phyloP scores from a whole-genome alignment of 1,284 basidiomycete genomes.

The Malassezia brasiliensis region DNA sequence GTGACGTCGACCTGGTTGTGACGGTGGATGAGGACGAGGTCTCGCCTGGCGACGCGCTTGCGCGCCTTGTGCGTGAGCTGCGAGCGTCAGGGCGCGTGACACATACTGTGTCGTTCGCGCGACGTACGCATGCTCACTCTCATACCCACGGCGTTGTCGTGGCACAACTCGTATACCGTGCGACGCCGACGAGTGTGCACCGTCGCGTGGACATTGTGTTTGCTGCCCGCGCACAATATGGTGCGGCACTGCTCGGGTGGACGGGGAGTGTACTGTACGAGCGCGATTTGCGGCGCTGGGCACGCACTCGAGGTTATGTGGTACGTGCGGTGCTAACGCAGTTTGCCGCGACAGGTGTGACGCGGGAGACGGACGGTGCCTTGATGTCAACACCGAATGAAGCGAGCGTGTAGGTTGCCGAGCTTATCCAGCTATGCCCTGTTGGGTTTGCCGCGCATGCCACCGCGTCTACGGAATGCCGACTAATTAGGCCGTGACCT shows the following conservation, averaged over 20 bases:
- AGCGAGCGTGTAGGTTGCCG: neutral
- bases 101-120: slow-evolving; percentile 3
- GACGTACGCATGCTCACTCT: slow-evolving; percentile 1
- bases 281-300: slow-evolving; percentile 18
- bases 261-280: slow-evolving; percentile 19
- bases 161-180: slow-evolving; percentile 18
- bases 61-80: neutral
- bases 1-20: slow-evolving; percentile 20
- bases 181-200: neutral
- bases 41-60: neutral
- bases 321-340: neutral
- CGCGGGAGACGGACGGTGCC: neutral
- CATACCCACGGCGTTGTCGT: slow-evolving; percentile 8
- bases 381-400: slow-evolving; percentile 8
- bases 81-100: neutral
- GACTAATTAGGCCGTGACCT: slow-evolving; percentile 30
- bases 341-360: slow-evolving; percentile 12
- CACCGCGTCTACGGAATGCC: slow-evolving; percentile 13
- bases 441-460: slow-evolving; percentile 7
- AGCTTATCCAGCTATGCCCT: slow-evolving; percentile 1
- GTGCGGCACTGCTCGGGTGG: slow-evolving; percentile 20
- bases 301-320: slow-evolving; percentile 5
- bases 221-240: slow-evolving; percentile 9
- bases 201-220: slow-evolving; percentile 19
- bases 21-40: neutral